Evolutionary conservation across 805 yeast species (phyloP).

Genomic region (Starmerella vaccinii): DNA sequence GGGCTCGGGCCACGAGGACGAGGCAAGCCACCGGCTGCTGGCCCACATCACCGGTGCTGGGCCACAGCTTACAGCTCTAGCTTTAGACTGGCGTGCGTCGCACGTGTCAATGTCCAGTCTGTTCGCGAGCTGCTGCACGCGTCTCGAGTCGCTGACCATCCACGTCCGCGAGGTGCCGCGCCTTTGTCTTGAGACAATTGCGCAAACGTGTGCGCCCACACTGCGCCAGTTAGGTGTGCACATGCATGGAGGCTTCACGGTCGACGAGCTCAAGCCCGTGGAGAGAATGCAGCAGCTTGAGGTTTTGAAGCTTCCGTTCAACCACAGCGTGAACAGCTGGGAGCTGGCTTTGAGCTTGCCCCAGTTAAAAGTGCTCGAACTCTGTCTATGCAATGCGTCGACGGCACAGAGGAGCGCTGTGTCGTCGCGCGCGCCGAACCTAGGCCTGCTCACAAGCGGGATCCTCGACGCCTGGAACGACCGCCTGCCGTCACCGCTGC

Average conservation of each 20-base stretch:
- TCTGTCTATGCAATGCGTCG: constrained; percentile 1
- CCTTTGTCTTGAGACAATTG: not conserved
- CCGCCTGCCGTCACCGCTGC: constrained; percentile 19
- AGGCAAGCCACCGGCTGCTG: constrained; percentile 14
- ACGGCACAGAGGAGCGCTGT: not conserved
- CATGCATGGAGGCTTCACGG: constrained; percentile 13
- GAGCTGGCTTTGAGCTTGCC: constrained; percentile 13
- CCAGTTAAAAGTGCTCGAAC: constrained; percentile 14
- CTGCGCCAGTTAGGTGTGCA: constrained; percentile 12
- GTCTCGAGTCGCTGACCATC: constrained; percentile 13
- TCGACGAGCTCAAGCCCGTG: constrained; percentile 16
- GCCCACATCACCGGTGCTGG: constrained; percentile 2
- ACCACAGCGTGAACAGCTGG: constrained; percentile 20
- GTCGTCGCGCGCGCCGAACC: constrained; percentile 6
- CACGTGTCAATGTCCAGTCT: not conserved
- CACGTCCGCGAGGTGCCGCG: constrained; percentile 13
- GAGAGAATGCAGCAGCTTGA: constrained; percentile 6
- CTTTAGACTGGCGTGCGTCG: constrained; percentile 21
- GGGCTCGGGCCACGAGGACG: constrained; percentile 16
- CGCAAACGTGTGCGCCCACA: constrained; percentile 5
- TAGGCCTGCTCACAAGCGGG: constrained; percentile 21
- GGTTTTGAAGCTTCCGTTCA: constrained; percentile 19
- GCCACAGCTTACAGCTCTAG: constrained; percentile 12
- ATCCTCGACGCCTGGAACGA: constrained; percentile 22
- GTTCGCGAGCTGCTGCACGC: constrained; percentile 9